Percentiles rank a stretch among this genome's conserved stretches.
These are phyloP conservation scores for Aspergillus fijiensis DNA, from an alignment of 2,329 filamentous ascomycete species.

Conservation along the genomic window DNA sequence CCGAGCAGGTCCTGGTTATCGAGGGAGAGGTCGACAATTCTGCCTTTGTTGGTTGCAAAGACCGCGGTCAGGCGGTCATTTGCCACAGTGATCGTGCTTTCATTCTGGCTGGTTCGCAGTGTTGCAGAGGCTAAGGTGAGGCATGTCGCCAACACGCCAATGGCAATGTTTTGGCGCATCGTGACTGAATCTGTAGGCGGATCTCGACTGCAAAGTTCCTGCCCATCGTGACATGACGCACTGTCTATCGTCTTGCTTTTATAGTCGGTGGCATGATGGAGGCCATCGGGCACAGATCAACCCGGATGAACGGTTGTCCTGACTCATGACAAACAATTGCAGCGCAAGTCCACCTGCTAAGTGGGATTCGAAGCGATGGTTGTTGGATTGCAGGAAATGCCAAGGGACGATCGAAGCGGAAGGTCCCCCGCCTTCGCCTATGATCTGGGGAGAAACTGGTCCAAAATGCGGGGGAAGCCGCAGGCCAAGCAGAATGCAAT, in stretches of 20 bases:
- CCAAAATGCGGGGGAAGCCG: neutral
- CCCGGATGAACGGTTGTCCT: neutral
- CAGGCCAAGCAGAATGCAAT: neutral
- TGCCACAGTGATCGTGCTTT: conserved; percentile 32
- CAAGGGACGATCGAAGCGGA: neutral
- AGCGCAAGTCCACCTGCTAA: neutral
- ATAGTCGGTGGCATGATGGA: neutral
- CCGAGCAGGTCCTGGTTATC: conserved; percentile 57
- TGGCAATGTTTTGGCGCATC: conserved; percentile 10
- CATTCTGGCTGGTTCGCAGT: conserved; percentile 21
- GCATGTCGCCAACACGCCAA: conserved; percentile 11
- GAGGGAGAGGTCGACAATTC: conserved; percentile 45
- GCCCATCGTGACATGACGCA: neutral
- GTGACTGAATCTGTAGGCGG: neutral
- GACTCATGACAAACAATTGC: neutral
- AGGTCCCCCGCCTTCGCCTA: neutral
- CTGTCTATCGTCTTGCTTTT: neutral
- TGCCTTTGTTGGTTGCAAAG: conserved; percentile 45
- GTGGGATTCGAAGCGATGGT: neutral
- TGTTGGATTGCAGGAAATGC: neutral
- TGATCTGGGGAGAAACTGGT: neutral
- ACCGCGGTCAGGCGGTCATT: conserved; percentile 49
- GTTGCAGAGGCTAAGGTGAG: conserved; percentile 15
- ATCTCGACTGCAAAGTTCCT: neutral
- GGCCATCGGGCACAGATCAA: neutral